phyloP scores from a whole-genome alignment of 768 basidiomycete genomes.

The Mycena epipterygia region DNA sequence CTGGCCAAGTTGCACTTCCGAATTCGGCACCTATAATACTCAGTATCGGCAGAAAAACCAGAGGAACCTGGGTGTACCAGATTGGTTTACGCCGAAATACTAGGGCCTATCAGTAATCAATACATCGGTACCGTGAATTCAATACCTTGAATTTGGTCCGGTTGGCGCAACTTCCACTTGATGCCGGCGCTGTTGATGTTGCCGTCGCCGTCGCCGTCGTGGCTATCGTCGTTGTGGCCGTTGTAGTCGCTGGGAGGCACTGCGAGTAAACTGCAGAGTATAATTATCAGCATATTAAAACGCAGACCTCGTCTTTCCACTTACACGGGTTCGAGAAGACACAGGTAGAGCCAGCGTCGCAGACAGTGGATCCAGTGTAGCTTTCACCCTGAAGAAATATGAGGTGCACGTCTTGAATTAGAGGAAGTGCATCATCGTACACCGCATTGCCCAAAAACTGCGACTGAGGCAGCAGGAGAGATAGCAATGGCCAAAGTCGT shows the following conservation, averaged over 20 bases:
- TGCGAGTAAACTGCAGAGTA: conserved; percentile 64
- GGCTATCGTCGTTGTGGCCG: conserved; percentile 30
- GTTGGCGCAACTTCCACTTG: conserved; percentile 43
- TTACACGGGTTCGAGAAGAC: conserved; percentile 57
- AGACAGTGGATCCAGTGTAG: conserved; percentile 60
- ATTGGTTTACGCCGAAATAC: conserved; percentile 74
- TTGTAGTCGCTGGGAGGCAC: conserved; percentile 53
- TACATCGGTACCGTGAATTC: no score
- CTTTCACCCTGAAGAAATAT: conserved; percentile 51
- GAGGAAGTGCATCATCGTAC: no score
- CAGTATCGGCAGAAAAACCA: background rate
- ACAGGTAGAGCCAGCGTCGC: conserved; percentile 61
- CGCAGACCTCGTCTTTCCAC: conserved; percentile 27
- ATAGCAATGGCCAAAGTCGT: conserved; percentile 48
- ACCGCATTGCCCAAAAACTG: conserved; percentile 68
- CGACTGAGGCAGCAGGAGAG: conserved; percentile 48
- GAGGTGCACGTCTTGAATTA: no score
- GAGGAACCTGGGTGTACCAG: conserved; percentile 50
- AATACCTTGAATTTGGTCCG: conserved; percentile 69
- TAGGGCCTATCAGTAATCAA: background rate
- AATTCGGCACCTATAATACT: conserved; percentile 62
- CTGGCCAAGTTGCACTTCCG: conserved; percentile 63
- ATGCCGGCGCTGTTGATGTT: conserved; percentile 44
- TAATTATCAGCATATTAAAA: background rate
- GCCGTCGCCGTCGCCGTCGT: conserved; percentile 44